Evolutionary conservation across 1,284 basidiomycete species (phyloP).

Genomic region (Boletus nobilissimus): DNA sequence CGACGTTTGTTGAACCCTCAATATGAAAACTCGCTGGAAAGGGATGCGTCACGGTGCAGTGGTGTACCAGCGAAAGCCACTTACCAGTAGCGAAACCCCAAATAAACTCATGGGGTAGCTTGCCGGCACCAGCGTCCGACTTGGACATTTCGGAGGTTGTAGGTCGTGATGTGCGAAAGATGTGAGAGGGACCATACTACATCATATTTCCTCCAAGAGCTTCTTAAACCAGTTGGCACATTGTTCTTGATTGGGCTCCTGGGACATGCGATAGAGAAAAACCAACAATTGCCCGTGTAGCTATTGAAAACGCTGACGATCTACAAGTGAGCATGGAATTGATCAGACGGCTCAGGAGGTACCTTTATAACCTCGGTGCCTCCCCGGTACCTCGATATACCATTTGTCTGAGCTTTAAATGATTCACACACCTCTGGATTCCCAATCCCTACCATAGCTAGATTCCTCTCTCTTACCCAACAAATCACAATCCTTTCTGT

Average conservation of each 20-base stretch:
- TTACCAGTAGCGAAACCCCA: constrained; percentile 35
- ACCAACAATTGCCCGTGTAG: neutral
- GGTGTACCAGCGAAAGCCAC: neutral
- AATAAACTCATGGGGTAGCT: constrained; percentile 24
- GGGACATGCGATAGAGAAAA: neutral
- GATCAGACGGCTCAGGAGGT: too few relatives aligned
- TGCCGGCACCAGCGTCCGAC: neutral
- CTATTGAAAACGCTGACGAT: neutral
- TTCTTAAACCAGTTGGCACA: neutral
- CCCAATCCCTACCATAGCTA: too few relatives aligned
- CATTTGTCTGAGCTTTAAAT: too few relatives aligned
- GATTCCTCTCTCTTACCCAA: too few relatives aligned
- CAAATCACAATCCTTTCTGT: too few relatives aligned
- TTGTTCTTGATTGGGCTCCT: neutral
- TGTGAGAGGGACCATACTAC: neutral
- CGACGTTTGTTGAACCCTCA: constrained; percentile 67
- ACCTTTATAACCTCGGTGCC: too few relatives aligned
- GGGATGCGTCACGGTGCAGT: neutral
- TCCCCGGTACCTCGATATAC: too few relatives aligned
- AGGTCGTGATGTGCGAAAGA: neutral
- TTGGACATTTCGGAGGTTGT: neutral
- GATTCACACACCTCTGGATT: too few relatives aligned
- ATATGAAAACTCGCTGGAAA: constrained; percentile 70
- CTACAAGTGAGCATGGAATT: too few relatives aligned
- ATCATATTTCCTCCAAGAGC: neutral